A percentile compares a stretch with the other conserved stretches of the same genome.
These are phyloP conservation scores for Colletotrichum siamense DNA, from an alignment of 2,329 filamentous ascomycete genomes.

Conservation along the genomic window DNA sequence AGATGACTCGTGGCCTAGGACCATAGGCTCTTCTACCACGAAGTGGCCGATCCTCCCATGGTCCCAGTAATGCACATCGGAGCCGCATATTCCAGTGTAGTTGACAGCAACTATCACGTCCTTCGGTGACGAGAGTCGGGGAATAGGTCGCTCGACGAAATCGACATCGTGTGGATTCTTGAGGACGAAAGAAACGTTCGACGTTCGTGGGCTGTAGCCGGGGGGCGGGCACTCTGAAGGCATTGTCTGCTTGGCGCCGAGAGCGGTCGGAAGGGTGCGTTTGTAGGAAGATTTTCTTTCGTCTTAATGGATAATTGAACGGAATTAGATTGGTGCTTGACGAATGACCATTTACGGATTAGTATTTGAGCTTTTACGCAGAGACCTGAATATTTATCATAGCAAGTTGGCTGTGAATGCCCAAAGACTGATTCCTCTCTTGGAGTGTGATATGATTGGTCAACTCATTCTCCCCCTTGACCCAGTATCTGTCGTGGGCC, in stretches of 20 bases:
- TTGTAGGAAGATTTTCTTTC: not conserved
- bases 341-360: not conserved
- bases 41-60: conserved; percentile 90
- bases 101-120: conserved; percentile 83
- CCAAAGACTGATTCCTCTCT: not conserved
- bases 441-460: not conserved
- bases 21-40: conserved; percentile 80
- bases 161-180: conserved; percentile 75
- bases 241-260: not conserved
- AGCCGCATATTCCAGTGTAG: conserved; percentile 89
- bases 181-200: conserved; percentile 85
- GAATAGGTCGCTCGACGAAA: conserved; percentile 78
- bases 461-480: not conserved
- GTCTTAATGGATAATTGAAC: not conserved
- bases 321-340: not conserved
- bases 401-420: not conserved
- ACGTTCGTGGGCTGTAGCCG: not conserved
- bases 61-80: conserved; percentile 87
- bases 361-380: not conserved
- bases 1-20: conserved; percentile 74
- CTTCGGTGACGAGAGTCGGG: conserved; percentile 68
- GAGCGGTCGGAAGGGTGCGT: not conserved
- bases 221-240: not conserved
- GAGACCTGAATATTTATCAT: not conserved
- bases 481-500: not conserved